Evolutionary conservation across 2,329 filamentous ascomycete species (phyloP), one percentile per base, ranked within the genome.

Genomic region (Penicillium aurantiogriseum): DNA sequence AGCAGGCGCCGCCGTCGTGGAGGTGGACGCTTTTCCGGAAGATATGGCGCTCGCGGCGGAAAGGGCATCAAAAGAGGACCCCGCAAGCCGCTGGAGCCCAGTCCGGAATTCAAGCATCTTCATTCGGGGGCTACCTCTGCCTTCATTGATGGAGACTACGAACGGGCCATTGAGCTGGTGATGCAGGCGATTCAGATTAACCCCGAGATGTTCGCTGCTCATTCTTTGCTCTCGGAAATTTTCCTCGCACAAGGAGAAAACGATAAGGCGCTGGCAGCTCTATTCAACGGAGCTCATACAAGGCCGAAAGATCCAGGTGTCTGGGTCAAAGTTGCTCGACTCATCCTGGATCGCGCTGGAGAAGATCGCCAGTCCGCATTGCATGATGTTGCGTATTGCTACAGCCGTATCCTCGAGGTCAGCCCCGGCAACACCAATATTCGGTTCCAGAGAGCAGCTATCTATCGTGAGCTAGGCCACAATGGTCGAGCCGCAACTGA

Each of bases 131-230:
- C 79, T 27, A 80, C 77, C 1, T 75, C 75, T 46, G 79, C 79
- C 19, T 81, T 80, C 58, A 79, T 80, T 53, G 76, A 80, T 59
- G 71, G 74, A 9, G 73, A 80, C 49, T 78, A 77, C 57, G 78
- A 76, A 51, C 73, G 69, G 65, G 81, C 73, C 49, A 77, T 70
- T 51, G 68, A 75, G 7, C 63, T 77, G 11, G 74, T 79, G 39
- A 76, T 77, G 56, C 71, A 78, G 58, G 83, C 83, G 9, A 79
- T 85, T 33, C 74, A 79, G 40, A 72, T 78, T 31, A 87, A 88
- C 63, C 85, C 85, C 0, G 85, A 87, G 68, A 83, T 87, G 62
- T 87, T 84, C 68, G 78, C 80, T 29, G 83, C 85, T 15, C 83
- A 88, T 73, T 83, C 80, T 51, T 74, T 87, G 21, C 74, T 87